Evolutionary conservation across 192 early-diverging fungal species (phyloP), one percentile per base, ranked within the genome.

Genomic region (Rhizoclosmatium sp.): DNA sequence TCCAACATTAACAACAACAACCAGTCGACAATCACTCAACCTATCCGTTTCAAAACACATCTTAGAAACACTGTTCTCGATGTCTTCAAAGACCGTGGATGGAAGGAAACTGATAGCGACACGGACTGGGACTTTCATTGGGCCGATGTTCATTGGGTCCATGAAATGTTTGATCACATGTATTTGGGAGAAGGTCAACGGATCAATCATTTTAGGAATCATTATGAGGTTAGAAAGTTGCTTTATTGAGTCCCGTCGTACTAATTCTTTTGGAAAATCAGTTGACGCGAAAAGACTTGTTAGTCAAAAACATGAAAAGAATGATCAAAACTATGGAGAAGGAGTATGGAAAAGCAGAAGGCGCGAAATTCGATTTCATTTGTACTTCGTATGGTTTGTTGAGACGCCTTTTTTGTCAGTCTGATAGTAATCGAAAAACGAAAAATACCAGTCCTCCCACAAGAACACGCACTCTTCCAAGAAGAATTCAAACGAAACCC

Each of bases 401-500:
- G 10, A 42, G 31, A 31, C 0, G 0, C 31, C 31, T 31, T 0
- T 31, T 0, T 82, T 3, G 39, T 40, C 4, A 16, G 31, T 31
- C 31, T 31, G 31, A 31, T 31, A 0, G 0, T 31, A 31, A 31
- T 31, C 31, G 0, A 0, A 39, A 85, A 68, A 21, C 60, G 21
- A 19, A 62, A 19, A 19, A 19, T 12, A 19, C 7, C 16, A 76
- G 75, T 85, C 2, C 82, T 91, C 3, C 90, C 90, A 40, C 86
- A 85, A 58, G 90, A 91, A 70, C 88, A 91, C 69, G 90, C 90
- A 1, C 80, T 91, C 42, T 91, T 91, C 64, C 87, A 90, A 59
- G 90, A 91, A 76, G 90, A 91, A 80, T 91, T 91, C 78, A 91
- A 89, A 72, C 71, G 88, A n/a, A 87, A 89, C 69, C 83, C 85